Evolutionary conservation across 2,329 filamentous ascomycete species (phyloP).

Genomic region (Didymella glomerata): DNA sequence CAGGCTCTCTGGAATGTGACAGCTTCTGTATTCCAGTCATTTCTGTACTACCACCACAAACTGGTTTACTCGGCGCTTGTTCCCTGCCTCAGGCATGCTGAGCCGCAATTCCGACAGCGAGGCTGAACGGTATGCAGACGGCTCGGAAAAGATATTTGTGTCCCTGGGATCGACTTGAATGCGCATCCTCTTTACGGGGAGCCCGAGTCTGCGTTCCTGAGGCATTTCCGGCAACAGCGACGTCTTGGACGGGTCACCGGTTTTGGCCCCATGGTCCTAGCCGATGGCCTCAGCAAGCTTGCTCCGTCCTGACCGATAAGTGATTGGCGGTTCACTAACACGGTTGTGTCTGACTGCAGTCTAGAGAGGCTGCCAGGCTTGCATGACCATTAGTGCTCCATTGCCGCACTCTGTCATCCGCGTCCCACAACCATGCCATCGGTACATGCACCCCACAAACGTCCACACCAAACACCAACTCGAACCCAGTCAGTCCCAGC

Average conservation of each 20-base stretch:
- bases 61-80: neutral
- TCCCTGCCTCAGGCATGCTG: neutral
- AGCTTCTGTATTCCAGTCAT: neutral
- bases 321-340: conserved; percentile 16
- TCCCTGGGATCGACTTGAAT: neutral
- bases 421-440: neutral
- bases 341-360: conserved; percentile 4
- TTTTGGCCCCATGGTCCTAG: conserved; percentile 35
- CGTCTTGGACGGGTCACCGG: conserved; percentile 29
- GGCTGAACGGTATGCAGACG: conserved; percentile 7
- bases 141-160: neutral
- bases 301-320: conserved; percentile 2
- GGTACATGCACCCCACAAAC: conserved; percentile 1
- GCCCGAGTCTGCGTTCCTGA: conserved; percentile 12
- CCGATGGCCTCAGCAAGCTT: conserved; percentile 19
- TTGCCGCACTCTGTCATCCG: neutral
- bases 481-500: neutral
- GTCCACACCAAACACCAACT: neutral
- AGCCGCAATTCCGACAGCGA: neutral
- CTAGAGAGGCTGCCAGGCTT: neutral
- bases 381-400: neutral
- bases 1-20: conserved; percentile 14
- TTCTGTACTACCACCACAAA: neutral
- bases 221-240: conserved; percentile 20
- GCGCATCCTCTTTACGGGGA: neutral